Conservation (phyloP, 345 rosid species). For the Gossypium thurberi region DNA sequence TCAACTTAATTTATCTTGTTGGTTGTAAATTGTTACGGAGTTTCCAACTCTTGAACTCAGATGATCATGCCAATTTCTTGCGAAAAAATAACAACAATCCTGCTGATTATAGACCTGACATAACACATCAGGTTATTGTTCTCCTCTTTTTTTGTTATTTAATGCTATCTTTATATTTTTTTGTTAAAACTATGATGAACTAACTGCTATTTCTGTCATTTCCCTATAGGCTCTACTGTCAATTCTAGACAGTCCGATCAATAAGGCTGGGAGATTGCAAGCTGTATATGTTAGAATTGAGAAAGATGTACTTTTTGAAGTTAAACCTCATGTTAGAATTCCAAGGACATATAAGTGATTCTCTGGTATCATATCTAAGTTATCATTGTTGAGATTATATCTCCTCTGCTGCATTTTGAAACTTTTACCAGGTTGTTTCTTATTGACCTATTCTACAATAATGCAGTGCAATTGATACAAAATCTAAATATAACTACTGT, state of each 20-base stretch:
- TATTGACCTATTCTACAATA: slow-evolving; percentile 7
- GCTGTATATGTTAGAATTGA: slow-evolving; percentile 79
- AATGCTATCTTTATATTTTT: background rate
- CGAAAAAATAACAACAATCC: slow-evolving; percentile 64
- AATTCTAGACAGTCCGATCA: slow-evolving; percentile 80
- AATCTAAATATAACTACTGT: slow-evolving; percentile 70
- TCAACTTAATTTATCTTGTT: background rate
- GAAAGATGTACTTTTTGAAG: slow-evolving; percentile 80
- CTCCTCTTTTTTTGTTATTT: background rate
- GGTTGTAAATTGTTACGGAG: slow-evolving; percentile 35
- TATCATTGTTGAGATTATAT: background rate
- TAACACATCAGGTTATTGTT: slow-evolving; percentile 61
- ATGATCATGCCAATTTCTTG: slow-evolving; percentile 82
- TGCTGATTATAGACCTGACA: slow-evolving; percentile 83
- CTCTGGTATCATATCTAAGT: slow-evolving; percentile 80
- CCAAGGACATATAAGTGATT: slow-evolving; percentile 85
- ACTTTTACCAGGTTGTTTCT: background rate
- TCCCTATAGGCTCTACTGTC: slow-evolving; percentile 61
- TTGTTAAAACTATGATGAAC: background rate
- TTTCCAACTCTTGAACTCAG: slow-evolving; percentile 80
- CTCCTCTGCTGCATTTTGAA: background rate
- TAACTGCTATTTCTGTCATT: background rate
- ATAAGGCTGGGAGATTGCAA: slow-evolving; percentile 75
- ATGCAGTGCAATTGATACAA: slow-evolving; percentile 83
- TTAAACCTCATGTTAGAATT: slow-evolving; percentile 76